Evolutionary conservation across 2,329 filamentous ascomycete species (phyloP).

Genomic region (Setomelanomma holmii): DNA sequence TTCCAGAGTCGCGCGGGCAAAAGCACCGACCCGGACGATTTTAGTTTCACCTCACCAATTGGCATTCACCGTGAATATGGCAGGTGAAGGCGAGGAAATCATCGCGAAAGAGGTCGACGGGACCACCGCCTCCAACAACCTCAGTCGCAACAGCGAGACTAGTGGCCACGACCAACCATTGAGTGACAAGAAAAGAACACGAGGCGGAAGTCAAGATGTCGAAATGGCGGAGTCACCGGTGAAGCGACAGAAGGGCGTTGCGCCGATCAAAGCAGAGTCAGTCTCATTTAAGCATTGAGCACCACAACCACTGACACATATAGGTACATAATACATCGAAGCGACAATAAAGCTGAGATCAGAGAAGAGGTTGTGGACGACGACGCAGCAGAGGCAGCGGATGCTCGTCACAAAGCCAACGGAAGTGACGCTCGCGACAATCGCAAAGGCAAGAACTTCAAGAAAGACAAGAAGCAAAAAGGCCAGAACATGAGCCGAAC

Average conservation of each 20-base stretch:
- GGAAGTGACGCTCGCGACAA: slow-evolving; percentile 35
- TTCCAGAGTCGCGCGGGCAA: slow-evolving; percentile 1
- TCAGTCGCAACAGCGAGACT: slow-evolving; percentile 33
- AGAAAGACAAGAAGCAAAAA: slow-evolving; percentile 68
- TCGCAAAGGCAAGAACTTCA: slow-evolving; percentile 56
- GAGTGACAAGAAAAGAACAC: slow-evolving; percentile 43
- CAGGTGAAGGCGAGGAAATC: slow-evolving; percentile 16
- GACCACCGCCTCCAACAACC: slow-evolving; percentile 4
- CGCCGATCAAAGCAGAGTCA: slow-evolving; percentile 77
- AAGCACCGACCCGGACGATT: slow-evolving; percentile 5
- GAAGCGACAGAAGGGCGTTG: slow-evolving; percentile 61
- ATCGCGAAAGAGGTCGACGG: slow-evolving; percentile 20
- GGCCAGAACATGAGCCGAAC: slow-evolving; percentile 85
- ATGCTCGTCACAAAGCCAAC: slow-evolving; percentile 51
- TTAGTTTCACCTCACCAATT: neutral
- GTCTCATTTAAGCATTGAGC: slow-evolving; percentile 23
- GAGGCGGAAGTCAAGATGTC: slow-evolving; percentile 42
- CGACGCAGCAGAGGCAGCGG: slow-evolving; percentile 66
- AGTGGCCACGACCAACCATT: slow-evolving; percentile 35
- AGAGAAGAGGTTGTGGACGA: slow-evolving; percentile 53
- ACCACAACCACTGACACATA: slow-evolving; percentile 25
- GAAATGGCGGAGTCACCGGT: slow-evolving; percentile 30
- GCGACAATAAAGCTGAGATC: slow-evolving; percentile 31
- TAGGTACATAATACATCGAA: slow-evolving; percentile 44
- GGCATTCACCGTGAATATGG: slow-evolving; percentile 17